Evolutionary conservation across 169 alveolate species (phyloP).

Genomic region (Toxoplasma gondii): DNA sequence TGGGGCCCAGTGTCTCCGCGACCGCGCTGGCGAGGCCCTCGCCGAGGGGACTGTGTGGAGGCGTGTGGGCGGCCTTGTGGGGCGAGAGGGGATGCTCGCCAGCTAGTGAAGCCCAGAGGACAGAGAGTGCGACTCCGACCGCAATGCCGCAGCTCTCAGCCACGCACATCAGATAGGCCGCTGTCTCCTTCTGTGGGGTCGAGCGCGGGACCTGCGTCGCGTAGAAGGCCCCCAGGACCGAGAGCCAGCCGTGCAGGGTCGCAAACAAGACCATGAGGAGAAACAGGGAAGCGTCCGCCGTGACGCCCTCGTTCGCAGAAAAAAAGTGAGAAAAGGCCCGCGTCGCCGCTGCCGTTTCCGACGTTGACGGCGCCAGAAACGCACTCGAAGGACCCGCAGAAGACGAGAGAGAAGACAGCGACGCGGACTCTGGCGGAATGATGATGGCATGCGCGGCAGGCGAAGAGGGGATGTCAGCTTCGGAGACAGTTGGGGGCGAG

Average conservation of each 20-base stretch:
- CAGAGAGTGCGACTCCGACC: constrained; percentile 45
- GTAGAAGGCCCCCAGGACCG: constrained; percentile 40
- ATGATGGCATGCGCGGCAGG: neutral
- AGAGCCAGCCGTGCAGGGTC: constrained; percentile 55
- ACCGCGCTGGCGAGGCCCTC: neutral
- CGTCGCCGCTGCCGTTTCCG: neutral
- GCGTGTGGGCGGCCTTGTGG: neutral
- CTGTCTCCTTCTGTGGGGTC: constrained; percentile 34
- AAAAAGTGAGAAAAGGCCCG: neutral
- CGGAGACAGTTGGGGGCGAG: neutral
- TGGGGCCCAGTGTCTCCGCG: neutral
- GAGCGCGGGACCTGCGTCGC: constrained; percentile 38
- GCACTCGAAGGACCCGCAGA: neutral
- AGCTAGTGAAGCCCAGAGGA: constrained; percentile 7
- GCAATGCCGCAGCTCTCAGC: constrained; percentile 54
- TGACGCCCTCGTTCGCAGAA: neutral
- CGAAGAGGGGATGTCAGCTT: neutral
- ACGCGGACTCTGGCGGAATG: neutral
- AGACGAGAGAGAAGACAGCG: neutral
- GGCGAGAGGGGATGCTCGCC: constrained; percentile 27
- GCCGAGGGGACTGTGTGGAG: neutral
- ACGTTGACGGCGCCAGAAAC: neutral
- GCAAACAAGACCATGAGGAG: constrained; percentile 26
- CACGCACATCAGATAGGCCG: constrained; percentile 48
- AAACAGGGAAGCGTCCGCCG: constrained; percentile 38